Conservation (phyloP, 306 rosid genomes). For the Castanopsis chinensis region DNA sequence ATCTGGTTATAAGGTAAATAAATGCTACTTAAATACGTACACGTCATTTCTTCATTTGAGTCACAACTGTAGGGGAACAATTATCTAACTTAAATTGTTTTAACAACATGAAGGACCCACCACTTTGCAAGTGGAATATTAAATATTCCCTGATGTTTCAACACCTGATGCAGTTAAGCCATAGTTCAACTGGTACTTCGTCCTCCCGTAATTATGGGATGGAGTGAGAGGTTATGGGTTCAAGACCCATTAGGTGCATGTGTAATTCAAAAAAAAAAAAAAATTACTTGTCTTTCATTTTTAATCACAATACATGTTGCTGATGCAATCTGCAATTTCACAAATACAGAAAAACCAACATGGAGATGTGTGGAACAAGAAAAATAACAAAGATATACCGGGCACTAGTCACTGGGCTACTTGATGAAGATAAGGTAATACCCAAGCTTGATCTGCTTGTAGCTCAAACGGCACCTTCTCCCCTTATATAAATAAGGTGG, state of each 20-base stretch:
- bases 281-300: not conserved
- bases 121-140: not conserved
- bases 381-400: constrained; percentile 78
- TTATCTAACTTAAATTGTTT: not conserved
- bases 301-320: not conserved
- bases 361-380: constrained; percentile 41
- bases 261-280: too few species aligned
- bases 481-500: not conserved
- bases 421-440: constrained; percentile 68
- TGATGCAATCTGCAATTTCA: constrained; percentile 12
- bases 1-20: not conserved
- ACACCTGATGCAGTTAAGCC: not conserved
- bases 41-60: not conserved
- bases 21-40: not conserved
- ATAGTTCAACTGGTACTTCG: too few species aligned
- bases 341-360: constrained; percentile 42
- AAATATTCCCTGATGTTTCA: not conserved
- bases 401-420: constrained; percentile 70
- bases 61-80: not conserved
- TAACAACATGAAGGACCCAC: not conserved
- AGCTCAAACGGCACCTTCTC: not conserved
- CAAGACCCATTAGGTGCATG: too few species aligned
- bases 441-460: not conserved
- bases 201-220: too few species aligned
- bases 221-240: too few species aligned